Base-by-base conservation (phyloP, 139 green algal species). In the Chlamydomonas sp. region DNA sequence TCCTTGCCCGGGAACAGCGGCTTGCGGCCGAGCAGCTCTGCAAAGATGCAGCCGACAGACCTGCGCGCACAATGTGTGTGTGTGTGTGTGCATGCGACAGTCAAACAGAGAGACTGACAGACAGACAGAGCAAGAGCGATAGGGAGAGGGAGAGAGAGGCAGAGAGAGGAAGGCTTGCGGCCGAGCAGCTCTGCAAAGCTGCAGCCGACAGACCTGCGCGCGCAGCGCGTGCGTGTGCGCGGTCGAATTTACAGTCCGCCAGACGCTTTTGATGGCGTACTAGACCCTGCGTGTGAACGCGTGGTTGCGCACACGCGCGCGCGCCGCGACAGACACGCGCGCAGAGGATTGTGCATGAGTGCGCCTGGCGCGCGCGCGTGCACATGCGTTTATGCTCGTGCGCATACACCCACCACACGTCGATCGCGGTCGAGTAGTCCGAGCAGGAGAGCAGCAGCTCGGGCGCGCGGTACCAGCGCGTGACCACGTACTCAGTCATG, bases 401-500 rank as follows among this genome's bases (percentile, higher is more conserved):
- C n/a, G n/a, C n/a, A n/a, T n/a, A n/a, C n/a, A n/a, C n/a, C n/a
- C 26, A 87, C 81, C 86, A 89, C 26, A 86, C 74, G 72, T 88
- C 82, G 35, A 88, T 88, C 3, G 82, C 76, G 24, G 76, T 59
- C 2, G 68, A 81, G 82, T 97, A 97, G 8, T 86, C 78, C 36
- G 90, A 85, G 78, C 84, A 93, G 5, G 75, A 88, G 8, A 97
- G 85, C 72, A 97, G 85, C 70, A 97, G 83, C 87, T 97, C 92
- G 2, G 92, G 92, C 1, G 92, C 90, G 24, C 92, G 84, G 70
- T 87, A 87, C 92, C 92, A 97, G 26, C 92, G 80, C 1, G 92
- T 97, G 13, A 97, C 91, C 13, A 97, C 92, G 61, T 97, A 97
- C 78, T 95, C 88, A 28, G 90, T 96, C 88, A 96, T 95, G 77